These are phyloP conservation scores for Nemania serpens DNA, from an alignment of 2,329 filamentous ascomycete species.

Conservation along the genomic window DNA sequence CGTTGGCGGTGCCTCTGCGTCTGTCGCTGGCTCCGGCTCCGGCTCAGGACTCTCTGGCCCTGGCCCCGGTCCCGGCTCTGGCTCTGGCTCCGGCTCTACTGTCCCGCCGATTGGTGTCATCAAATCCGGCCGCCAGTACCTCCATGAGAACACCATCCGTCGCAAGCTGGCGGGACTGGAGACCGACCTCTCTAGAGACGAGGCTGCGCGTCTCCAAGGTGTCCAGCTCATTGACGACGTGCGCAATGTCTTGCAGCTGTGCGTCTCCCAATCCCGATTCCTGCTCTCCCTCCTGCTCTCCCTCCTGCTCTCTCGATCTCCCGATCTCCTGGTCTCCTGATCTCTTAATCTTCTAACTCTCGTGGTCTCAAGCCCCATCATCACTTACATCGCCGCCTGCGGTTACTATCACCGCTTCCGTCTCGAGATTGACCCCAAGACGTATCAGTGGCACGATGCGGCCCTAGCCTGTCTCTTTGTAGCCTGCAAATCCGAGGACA, in stretches of 20 bases:
- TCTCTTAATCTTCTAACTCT: conserved; percentile 26
- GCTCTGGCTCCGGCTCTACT: conserved; percentile 9
- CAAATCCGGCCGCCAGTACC: conserved; percentile 65
- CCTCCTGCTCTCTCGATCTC: neutral
- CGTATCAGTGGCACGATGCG: conserved; percentile 86
- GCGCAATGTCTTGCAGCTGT: conserved; percentile 78
- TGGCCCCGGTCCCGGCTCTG: conserved; percentile 5
- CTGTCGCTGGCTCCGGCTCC: conserved; percentile 1
- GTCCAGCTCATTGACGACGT: conserved; percentile 89
- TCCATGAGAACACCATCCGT: conserved; percentile 80
- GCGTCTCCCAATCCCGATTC: conserved; percentile 43
- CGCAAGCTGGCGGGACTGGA: conserved; percentile 71
- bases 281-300: neutral
- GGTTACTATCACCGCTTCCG: conserved; percentile 95
- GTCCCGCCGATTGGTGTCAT: conserved; percentile 39
- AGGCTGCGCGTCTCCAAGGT: conserved; percentile 79
- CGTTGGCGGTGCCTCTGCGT: conserved; percentile 10
- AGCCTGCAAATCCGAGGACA: conserved; percentile 97
- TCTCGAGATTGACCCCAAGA: conserved; percentile 79
- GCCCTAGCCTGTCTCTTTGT: conserved; percentile 87
- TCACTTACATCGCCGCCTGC: conserved; percentile 89
- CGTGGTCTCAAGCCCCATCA: conserved; percentile 67
- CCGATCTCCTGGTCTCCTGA: neutral
- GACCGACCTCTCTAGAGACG: conserved; percentile 78
- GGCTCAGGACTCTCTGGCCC: too few relatives aligned